phyloP scores from a whole-genome alignment of 2,329 filamentous ascomycete genomes.

The Penicillium occitanis region DNA sequence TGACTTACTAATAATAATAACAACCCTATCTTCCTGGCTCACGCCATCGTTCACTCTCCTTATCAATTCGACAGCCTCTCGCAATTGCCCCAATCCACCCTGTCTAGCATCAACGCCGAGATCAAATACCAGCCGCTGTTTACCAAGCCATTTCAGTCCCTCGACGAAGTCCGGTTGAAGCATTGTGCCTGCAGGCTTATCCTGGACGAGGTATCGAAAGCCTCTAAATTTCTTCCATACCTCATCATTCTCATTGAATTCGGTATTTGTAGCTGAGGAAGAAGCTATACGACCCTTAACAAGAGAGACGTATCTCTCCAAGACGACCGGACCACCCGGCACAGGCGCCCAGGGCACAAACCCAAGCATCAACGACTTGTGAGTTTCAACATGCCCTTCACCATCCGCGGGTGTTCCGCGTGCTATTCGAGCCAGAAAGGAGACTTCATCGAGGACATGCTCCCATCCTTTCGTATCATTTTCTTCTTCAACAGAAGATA shows the following conservation, averaged over 20 bases:
- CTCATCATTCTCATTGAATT: slow-evolving; percentile 56
- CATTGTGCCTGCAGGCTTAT: slow-evolving; percentile 67
- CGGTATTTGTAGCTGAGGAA: slow-evolving; percentile 43
- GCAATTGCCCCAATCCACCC: slow-evolving; percentile 71
- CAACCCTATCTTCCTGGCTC: slow-evolving; percentile 51
- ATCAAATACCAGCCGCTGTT: slow-evolving; percentile 70
- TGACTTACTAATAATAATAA: slow-evolving; percentile 65
- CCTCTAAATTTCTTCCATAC: slow-evolving; percentile 71
- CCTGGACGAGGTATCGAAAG: slow-evolving; percentile 80
- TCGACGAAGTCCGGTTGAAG: slow-evolving; percentile 64
- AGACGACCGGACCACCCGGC: slow-evolving; percentile 58
- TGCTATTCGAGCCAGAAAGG: slow-evolving; percentile 65
- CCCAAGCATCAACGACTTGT: slow-evolving; percentile 61
- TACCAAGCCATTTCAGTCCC: slow-evolving; percentile 64
- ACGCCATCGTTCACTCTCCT: slow-evolving; percentile 63
- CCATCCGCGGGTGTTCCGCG: slow-evolving; percentile 57
- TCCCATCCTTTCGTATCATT: slow-evolving; percentile 57
- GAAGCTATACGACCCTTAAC: slow-evolving; percentile 50
- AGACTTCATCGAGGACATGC: slow-evolving; percentile 69
- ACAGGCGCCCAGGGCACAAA: slow-evolving; percentile 87
- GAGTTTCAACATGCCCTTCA: slow-evolving; percentile 57
- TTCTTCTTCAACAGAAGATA: slow-evolving; percentile 56
- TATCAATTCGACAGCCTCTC: slow-evolving; percentile 70
- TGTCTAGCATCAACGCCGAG: slow-evolving; percentile 77
- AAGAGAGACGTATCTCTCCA: slow-evolving; percentile 65